phyloP scores from a whole-genome alignment of 257 asterid genomes.

The Lycium ferocissimum region DNA sequence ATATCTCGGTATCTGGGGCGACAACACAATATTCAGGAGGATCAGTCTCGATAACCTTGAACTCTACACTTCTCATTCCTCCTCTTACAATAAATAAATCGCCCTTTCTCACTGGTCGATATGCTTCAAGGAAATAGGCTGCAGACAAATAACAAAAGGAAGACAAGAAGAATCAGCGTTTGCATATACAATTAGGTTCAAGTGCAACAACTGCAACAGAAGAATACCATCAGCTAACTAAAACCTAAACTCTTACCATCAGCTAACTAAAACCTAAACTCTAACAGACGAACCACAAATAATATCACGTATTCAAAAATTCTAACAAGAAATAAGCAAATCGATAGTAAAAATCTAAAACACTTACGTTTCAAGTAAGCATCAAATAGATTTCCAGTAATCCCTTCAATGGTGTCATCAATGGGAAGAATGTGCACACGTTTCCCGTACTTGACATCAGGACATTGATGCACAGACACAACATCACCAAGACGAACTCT shows the following conservation, averaged over 20 bases:
- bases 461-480: slow-evolving; percentile 83
- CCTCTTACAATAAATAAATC: slow-evolving; percentile 85
- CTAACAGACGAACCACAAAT: not conserved
- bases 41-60: slow-evolving; percentile 79
- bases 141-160: slow-evolving; percentile 30
- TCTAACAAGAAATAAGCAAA: slow-evolving; percentile 20
- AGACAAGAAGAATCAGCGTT: not conserved
- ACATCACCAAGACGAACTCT: slow-evolving; percentile 92
- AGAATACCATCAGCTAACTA: slow-evolving; percentile 16
- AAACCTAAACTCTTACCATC: slow-evolving; percentile 9
- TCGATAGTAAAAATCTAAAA: slow-evolving; percentile 18
- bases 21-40: slow-evolving; percentile 84
- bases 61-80: slow-evolving; percentile 86
- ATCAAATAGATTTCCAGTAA: slow-evolving; percentile 80
- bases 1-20: slow-evolving; percentile 87
- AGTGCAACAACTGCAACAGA: not conserved
- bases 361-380: slow-evolving; percentile 74
- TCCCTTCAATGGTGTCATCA: slow-evolving; percentile 80
- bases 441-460: slow-evolving; percentile 86
- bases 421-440: slow-evolving; percentile 88
- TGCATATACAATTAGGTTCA: not conserved
- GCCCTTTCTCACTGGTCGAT: slow-evolving; percentile 82
- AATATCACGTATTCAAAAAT: not conserved
- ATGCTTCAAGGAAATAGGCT: slow-evolving; percentile 87
- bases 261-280: not conserved